phyloP scores from a whole-genome alignment of 345 rosid species.

The Eucalyptus leucophloia region DNA sequence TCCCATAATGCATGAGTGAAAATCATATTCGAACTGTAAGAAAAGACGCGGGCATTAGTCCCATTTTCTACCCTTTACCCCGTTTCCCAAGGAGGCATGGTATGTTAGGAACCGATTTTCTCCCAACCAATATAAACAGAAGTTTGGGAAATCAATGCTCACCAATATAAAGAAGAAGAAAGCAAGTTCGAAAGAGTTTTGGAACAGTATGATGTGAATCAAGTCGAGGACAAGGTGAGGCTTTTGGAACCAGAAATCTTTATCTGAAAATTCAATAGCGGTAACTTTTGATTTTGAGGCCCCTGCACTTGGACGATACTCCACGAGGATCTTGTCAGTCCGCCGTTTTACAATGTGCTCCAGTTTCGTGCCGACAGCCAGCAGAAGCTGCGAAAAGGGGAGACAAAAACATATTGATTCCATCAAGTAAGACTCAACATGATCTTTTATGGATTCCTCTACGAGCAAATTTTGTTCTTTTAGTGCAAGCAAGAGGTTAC shows the following conservation, averaged over 20 bases:
- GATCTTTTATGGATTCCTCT: background rate
- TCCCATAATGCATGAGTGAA: slow-evolving; percentile 79
- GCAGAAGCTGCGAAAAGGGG: slow-evolving; percentile 33
- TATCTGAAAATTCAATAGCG: slow-evolving; percentile 64
- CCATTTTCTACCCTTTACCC: background rate
- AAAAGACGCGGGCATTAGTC: background rate
- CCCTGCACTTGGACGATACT: slow-evolving; percentile 45
- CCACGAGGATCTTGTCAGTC: slow-evolving; percentile 57
- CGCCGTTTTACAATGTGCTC: slow-evolving; percentile 59
- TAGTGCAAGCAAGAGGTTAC: background rate
- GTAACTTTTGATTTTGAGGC: slow-evolving; percentile 1
- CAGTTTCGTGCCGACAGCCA: slow-evolving; percentile 63
- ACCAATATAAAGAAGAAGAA: slow-evolving; percentile 76
- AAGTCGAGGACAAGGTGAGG: slow-evolving; percentile 47
- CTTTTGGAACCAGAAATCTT: slow-evolving; percentile 54
- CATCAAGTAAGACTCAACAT: background rate
- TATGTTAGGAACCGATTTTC: background rate
- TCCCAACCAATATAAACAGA: background rate
- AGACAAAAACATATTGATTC: background rate
- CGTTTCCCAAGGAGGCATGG: background rate
- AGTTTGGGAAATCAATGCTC: background rate
- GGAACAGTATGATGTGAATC: slow-evolving; percentile 72
- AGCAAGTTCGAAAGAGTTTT: slow-evolving; percentile 78
- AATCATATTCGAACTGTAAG: slow-evolving; percentile 56
- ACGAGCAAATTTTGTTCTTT: background rate